A percentile compares a stretch with the other conserved stretches of the same genome.
These are phyloP conservation scores for Hyphopichia homilentoma DNA, from an alignment of 805 yeast genomes.

Conservation along the genomic window DNA sequence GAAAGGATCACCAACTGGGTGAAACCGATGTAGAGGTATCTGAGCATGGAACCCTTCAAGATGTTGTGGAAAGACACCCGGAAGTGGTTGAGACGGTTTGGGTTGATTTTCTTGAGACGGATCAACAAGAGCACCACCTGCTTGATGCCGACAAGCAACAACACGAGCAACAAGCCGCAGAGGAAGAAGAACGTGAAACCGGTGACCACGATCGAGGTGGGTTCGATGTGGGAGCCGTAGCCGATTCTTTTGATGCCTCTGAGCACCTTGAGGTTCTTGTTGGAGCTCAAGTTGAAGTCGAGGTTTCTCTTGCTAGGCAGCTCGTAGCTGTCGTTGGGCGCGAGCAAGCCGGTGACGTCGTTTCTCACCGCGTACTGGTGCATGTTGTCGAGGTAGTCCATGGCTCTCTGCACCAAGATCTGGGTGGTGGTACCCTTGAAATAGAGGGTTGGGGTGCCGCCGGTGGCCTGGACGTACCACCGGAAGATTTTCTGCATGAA, in stretches of 20 bases:
- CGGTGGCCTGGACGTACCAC: constrained; percentile 86
- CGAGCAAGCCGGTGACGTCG: constrained; percentile 1
- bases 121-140: constrained; percentile 45
- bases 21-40: constrained; percentile 81
- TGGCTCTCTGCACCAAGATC: constrained; percentile 71
- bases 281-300: constrained; percentile 45
- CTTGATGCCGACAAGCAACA: constrained; percentile 53
- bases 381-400: constrained; percentile 23
- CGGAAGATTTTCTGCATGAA: constrained; percentile 85
- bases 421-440: constrained; percentile 59
- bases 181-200: constrained; percentile 83
- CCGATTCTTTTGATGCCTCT: constrained; percentile 89
- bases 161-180: constrained; percentile 69
- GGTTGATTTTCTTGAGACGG: constrained; percentile 47
- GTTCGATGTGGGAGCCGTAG: constrained; percentile 71
- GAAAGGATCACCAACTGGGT: constrained; percentile 76
- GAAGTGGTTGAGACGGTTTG: constrained; percentile 45
- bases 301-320: constrained; percentile 20
- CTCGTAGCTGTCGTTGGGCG: background rate
- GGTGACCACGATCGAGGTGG: constrained; percentile 77
- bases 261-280: constrained; percentile 57
- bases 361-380: constrained; percentile 14
- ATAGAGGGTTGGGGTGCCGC: constrained; percentile 76
- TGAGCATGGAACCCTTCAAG: constrained; percentile 73
- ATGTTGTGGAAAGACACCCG: constrained; percentile 55